phyloP scores from a whole-genome alignment of 352 stramenopile species.

The Globisporangium camurandrum region DNA sequence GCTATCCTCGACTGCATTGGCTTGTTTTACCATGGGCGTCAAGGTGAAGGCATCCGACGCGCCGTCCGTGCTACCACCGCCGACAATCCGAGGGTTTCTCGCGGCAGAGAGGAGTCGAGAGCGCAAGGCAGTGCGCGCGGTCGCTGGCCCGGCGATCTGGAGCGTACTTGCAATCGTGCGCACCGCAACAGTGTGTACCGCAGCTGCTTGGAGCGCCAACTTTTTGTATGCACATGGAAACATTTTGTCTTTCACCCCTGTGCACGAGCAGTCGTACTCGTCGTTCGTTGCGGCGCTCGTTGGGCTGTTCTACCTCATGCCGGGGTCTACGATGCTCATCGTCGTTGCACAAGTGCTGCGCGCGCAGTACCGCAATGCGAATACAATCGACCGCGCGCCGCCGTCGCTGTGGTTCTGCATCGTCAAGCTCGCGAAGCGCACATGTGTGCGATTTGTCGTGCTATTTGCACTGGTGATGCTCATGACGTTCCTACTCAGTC shows the following conservation, averaged over 20 bases:
- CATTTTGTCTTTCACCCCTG: conserved; percentile 15
- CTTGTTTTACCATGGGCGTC: too few species aligned
- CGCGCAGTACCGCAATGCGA: conserved; percentile 7
- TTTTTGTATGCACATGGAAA: conserved; percentile 19
- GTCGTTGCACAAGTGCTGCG: background rate
- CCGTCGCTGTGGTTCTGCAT: conserved; percentile 3
- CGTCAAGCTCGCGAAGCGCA: background rate
- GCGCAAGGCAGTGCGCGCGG: background rate
- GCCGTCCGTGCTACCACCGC: too few species aligned
- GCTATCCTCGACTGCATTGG: too few species aligned
- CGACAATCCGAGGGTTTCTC: too few species aligned
- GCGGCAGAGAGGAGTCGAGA: too few species aligned
- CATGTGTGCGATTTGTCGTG: background rate
- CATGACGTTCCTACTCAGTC: background rate
- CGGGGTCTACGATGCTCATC: conserved; percentile 2
- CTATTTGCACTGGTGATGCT: conserved; percentile 4
- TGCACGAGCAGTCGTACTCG: conserved; percentile 16
- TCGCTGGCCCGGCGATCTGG: background rate
- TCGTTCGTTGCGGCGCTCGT: conserved; percentile 18
- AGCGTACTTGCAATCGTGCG: conserved; percentile 2
- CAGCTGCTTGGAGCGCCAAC: conserved; percentile 14
- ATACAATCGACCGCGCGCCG: background rate
- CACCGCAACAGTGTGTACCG: conserved; percentile 13
- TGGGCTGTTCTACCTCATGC: conserved; percentile 12
- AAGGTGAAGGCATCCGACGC: too few species aligned